Base-by-base conservation (phyloP, 257 asterid species). In the Nicotiana attenuata region DNA sequence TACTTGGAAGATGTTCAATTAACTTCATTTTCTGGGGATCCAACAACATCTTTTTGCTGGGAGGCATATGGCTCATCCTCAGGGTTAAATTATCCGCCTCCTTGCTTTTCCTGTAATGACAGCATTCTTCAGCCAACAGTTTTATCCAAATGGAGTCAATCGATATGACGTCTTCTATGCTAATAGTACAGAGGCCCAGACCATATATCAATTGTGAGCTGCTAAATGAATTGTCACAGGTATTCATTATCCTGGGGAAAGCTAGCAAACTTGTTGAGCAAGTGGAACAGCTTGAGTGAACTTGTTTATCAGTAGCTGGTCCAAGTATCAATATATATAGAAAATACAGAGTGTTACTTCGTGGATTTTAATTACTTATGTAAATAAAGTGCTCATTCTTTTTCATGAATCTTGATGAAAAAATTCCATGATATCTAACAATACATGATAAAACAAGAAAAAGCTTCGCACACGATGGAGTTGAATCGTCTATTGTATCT, bases 61-160 rank as follows among this genome's bases (percentile, higher is more conserved):
- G 84, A 95, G 82, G 97, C 97, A 9, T 88, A 90, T 22, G 99
- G 99, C 17, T 85, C 87, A 16, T 90, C 85, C 90, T 66, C 85
- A 4, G 93, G 95, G 19, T 7, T 59, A 38, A 82, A 91, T 3
- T 86, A 86, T 38, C 98, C 99, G 4, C 68, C 86, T 3, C 85
- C 97, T 67, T 95, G 99, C 83, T 79, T 95, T 65, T 73, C 89
- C n/a, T 85, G 92, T 41, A 87, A 85, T 76, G 88, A 89, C 17
- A 65, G 68, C 64, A 66, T 88, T 59, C 88, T 89, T 57, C 87
- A 80, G 69, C 82, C 83, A 20, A 61, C 57, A 2, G 7, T 80
- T 78, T 57, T 61, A 35, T 78, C 71, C 24, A 79, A 61, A 45
- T n/a, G 57, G 68, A 61, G 38, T 79, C 68, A 0, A 38, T 56